phyloP scores from a whole-genome alignment of 345 rosid genomes.

The Kandelia obovata region DNA sequence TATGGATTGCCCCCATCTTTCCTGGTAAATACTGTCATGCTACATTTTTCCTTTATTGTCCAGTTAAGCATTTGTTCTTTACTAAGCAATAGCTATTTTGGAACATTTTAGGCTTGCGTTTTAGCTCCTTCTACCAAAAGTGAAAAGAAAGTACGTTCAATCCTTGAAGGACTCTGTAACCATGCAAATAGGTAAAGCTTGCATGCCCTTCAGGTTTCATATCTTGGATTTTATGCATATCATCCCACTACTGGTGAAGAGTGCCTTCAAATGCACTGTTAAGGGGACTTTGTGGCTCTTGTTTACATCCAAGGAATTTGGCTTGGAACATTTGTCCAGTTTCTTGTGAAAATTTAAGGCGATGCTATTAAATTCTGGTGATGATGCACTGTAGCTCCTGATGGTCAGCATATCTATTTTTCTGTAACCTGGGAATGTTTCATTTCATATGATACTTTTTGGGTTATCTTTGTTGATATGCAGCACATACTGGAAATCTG shows the following conservation, averaged over 20 bases:
- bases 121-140: constrained; percentile 74
- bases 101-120: constrained; percentile 70
- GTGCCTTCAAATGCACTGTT: no score
- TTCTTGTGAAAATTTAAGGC: not conserved
- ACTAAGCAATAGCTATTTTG: constrained; percentile 18
- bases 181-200: constrained; percentile 71
- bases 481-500: constrained; percentile 87
- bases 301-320: no score
- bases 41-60: constrained; percentile 3
- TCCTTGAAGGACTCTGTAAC: constrained; percentile 76
- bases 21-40: constrained; percentile 54
- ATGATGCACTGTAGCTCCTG: no score
- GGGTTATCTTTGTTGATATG: constrained; percentile 13
- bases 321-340: not conserved
- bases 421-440: not conserved
- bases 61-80: constrained; percentile 6
- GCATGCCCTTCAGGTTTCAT: not conserved
- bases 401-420: not conserved
- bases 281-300: not conserved
- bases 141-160: constrained; percentile 93
- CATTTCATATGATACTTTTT: not conserved
- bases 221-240: not conserved
- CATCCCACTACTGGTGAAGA: no score
- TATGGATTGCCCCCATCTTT: constrained; percentile 96
- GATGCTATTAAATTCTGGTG: no score